A percentile compares a stretch with the other conserved stretches of the same genome.
Conservation (phyloP, 2,329 filamentous ascomycete genomes). For the Pseudocercospora ulei region DNA sequence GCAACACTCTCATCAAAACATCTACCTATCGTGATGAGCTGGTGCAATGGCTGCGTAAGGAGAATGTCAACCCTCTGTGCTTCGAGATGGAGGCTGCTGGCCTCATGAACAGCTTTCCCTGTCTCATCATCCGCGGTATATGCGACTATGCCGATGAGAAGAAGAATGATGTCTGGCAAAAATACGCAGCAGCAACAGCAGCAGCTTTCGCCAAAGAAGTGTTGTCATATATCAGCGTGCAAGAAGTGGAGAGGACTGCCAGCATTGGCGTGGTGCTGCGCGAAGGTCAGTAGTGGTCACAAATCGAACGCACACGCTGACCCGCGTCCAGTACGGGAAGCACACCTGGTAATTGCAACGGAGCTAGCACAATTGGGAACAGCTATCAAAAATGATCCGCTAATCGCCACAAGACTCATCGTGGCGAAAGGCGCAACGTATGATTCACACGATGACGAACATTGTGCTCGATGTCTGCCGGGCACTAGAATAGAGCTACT, state of each 20-base stretch:
- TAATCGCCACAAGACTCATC: too few species aligned
- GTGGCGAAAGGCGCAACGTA: too few species aligned
- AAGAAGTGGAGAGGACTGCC: background rate
- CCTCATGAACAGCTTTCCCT: constrained; percentile 18
- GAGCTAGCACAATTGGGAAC: too few species aligned
- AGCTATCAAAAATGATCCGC: too few species aligned
- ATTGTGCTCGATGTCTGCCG: too few species aligned
- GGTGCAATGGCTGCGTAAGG: constrained; percentile 15
- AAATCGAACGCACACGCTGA: too few species aligned
- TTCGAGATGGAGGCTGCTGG: constrained; percentile 29
- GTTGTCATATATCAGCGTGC: constrained; percentile 1
- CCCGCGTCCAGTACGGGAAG: too few species aligned
- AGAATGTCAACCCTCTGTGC: constrained; percentile 15
- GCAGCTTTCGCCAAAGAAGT: constrained; percentile 22
- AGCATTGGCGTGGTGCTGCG: too few species aligned
- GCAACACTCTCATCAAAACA: constrained; percentile 37
- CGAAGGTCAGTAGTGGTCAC: too few species aligned
- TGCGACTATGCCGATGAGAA: constrained; percentile 24
- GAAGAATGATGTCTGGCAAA: constrained; percentile 24
- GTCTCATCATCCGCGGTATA: constrained; percentile 22
- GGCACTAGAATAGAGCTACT: too few species aligned
- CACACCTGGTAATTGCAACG: too few species aligned
- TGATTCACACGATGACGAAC: too few species aligned
- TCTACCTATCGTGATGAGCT: constrained; percentile 23
- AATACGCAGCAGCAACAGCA: constrained; percentile 20